Conservation (phyloP, 2,329 filamentous ascomycete genomes). For the Sarocladiaceae sp. region DNA sequence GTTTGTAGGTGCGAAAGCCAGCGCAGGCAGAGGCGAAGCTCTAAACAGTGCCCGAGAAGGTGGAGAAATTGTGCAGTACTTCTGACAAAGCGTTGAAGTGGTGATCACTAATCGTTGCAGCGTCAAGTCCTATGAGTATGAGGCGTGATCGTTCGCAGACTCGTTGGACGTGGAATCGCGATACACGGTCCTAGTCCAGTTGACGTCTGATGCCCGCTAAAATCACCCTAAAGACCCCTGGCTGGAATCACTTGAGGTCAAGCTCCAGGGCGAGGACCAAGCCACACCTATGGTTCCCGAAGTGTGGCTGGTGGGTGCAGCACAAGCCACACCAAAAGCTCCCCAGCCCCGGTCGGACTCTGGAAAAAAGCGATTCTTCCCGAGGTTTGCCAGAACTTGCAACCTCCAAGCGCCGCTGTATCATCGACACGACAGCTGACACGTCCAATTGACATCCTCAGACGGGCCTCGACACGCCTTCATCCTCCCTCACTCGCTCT, state of each 20-base stretch:
- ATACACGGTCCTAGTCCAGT: constrained; percentile 4
- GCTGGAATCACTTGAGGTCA: no score
- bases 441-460: constrained; percentile 38
- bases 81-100: no score
- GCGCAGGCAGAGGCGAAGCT: no score
- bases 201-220: constrained; percentile 4
- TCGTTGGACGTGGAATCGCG: no score
- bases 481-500: constrained; percentile 27
- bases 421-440: constrained; percentile 27
- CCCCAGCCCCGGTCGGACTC: constrained; percentile 20
- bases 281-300: background rate
- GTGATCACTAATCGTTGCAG: no score
- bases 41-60: no score
- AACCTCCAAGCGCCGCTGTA: constrained; percentile 29
- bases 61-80: no score
- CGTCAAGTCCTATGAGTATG: no score
- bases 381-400: constrained; percentile 29
- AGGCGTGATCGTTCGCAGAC: no score
- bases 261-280: background rate
- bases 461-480: background rate
- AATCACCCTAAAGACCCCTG: background rate
- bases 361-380: constrained; percentile 43
- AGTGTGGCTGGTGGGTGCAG: constrained; percentile 11
- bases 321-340: constrained; percentile 22
- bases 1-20: background rate